phyloP scores from a whole-genome alignment of 441 rosid species.

The Jatropha multifida region DNA sequence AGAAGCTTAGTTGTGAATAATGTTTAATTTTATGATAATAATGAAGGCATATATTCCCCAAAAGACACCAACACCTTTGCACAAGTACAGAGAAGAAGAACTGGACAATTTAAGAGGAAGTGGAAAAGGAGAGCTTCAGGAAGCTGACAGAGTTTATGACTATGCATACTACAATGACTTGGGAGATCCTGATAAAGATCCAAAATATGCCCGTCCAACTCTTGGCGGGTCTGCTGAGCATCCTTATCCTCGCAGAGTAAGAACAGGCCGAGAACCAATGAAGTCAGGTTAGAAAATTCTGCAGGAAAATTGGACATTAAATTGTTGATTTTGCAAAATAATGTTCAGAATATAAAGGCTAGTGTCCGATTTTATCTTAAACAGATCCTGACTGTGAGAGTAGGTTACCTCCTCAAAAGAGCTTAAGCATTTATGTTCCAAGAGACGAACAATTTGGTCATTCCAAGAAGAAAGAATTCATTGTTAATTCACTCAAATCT shows the following conservation, averaged over 20 bases:
- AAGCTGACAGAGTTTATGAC: slow-evolving; percentile 70
- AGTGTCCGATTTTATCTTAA: neutral
- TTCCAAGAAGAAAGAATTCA: slow-evolving; percentile 61
- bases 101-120: slow-evolving; percentile 55
- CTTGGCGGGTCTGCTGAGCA: slow-evolving; percentile 64
- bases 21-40: neutral
- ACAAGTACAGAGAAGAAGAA: slow-evolving; percentile 59
- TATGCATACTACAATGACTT: slow-evolving; percentile 79
- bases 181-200: slow-evolving; percentile 45
- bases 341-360: neutral
- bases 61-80: slow-evolving; percentile 49
- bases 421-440: slow-evolving; percentile 67
- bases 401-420: slow-evolving; percentile 46
- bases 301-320: neutral
- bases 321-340: neutral
- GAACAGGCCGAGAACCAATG: slow-evolving; percentile 58
- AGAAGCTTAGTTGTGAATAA: neutral
- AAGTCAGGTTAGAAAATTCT: slow-evolving; percentile 30
- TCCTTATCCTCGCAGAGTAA: slow-evolving; percentile 83
- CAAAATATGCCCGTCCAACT: slow-evolving; percentile 46
- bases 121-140: slow-evolving; percentile 48
- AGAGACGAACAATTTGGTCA: slow-evolving; percentile 72
- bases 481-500: slow-evolving; percentile 47
- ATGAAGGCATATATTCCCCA: slow-evolving; percentile 63
- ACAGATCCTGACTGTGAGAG: slow-evolving; percentile 62